Conservation (phyloP, 768 basidiomycete species). For the Lactifluus rugatus region DNA sequence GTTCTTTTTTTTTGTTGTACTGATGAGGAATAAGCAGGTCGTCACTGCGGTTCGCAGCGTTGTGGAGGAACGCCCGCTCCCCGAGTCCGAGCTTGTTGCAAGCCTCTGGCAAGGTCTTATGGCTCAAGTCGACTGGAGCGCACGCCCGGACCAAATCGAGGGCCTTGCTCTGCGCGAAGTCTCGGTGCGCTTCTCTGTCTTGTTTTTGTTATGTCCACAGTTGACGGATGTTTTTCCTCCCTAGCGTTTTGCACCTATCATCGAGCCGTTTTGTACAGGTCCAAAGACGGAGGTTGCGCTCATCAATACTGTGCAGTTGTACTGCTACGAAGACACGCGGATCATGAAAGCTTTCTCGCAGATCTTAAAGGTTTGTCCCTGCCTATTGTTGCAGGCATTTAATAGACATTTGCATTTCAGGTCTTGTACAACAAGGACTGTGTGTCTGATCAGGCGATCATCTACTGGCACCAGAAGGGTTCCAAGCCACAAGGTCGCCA, state of each 20-base stretch:
- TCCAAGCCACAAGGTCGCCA: conserved; percentile 92
- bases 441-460: conserved; percentile 90
- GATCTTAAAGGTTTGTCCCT: conserved; percentile 64
- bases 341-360: conserved; percentile 93
- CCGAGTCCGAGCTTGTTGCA: conserved; percentile 74
- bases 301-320: conserved; percentile 90
- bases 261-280: conserved; percentile 84
- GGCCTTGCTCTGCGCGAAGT: conserved; percentile 82
- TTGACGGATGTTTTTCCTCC: background rate
- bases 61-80: conserved; percentile 72
- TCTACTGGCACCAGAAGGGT: conserved; percentile 98
- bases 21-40: conserved; percentile 42
- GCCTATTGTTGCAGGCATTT: background rate
- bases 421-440: conserved; percentile 95
- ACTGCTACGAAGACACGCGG: conserved; percentile 94
- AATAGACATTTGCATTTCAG: conserved; percentile 29
- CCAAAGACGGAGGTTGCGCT: conserved; percentile 89
- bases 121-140: conserved; percentile 78
- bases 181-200: conserved; percentile 43
- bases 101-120: conserved; percentile 93
- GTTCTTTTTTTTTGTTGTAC: background rate
- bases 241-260: conserved; percentile 73
- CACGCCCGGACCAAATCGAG: conserved; percentile 88
- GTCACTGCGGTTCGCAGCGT: conserved; percentile 59
- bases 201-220: background rate